These are phyloP conservation scores for Blastomyces silverae DNA, from an alignment of 2,329 filamentous ascomycete genomes.

Conservation along the genomic window DNA sequence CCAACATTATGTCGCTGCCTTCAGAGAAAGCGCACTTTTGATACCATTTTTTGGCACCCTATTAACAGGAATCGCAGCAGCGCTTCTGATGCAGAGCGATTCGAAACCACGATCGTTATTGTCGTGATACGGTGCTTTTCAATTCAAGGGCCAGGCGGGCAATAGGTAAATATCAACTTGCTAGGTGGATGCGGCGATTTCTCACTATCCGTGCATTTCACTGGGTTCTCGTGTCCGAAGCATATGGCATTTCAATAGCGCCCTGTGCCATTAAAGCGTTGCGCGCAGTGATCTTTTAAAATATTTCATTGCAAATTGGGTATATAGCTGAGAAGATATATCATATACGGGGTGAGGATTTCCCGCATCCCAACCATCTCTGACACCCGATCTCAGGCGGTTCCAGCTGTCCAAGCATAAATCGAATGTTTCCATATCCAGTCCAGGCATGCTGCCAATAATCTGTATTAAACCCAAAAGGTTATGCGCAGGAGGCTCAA, in stretches of 20 bases:
- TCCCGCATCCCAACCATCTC: background rate
- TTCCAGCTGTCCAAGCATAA: background rate
- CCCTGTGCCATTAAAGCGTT: background rate
- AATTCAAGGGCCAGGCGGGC: background rate
- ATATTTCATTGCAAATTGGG: background rate
- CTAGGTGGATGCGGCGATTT: background rate
- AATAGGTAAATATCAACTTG: background rate
- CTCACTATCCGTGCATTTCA: background rate
- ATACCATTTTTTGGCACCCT: background rate
- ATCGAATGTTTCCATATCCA: background rate
- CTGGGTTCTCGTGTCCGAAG: background rate
- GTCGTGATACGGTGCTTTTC: background rate
- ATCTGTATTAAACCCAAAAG: background rate
- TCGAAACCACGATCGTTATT: background rate
- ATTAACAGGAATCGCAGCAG: background rate
- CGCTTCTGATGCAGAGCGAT: background rate
- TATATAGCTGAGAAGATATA: background rate
- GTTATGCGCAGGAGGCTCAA: background rate
- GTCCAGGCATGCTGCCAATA: background rate
- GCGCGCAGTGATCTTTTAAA: background rate
- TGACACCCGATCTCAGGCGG: background rate
- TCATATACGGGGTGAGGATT: background rate
- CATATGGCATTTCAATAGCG: background rate
- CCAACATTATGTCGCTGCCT: background rate
- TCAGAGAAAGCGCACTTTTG: background rate